Percentiles rank a stretch among this genome's conserved stretches.
phyloP scores from a whole-genome alignment of 2,329 filamentous ascomycete species.

The Sclerotinia borealis region DNA sequence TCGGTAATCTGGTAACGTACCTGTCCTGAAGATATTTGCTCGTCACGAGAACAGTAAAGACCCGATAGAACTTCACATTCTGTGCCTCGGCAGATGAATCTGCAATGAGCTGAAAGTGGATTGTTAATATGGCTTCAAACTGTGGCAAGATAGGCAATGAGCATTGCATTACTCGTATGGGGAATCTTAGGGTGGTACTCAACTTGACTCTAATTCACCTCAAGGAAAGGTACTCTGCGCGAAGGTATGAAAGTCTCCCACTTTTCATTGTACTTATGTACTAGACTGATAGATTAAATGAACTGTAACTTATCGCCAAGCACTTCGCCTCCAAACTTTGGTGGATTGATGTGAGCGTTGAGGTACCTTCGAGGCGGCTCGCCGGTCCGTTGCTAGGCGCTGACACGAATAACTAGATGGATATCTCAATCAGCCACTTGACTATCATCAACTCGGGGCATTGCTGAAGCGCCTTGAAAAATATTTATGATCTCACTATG shows the following conservation, averaged over 20 bases:
- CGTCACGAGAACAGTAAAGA: not conserved
- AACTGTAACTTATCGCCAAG: not conserved
- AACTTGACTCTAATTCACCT: not conserved
- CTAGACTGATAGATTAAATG: not conserved
- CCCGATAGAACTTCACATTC: not conserved
- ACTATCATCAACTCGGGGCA: not conserved
- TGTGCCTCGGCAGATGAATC: not conserved
- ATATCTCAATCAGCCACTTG: not conserved
- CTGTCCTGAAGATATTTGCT: not conserved
- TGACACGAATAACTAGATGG: not conserved
- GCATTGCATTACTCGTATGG: not conserved
- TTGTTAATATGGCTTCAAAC: not conserved
- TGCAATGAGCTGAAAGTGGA: not conserved
- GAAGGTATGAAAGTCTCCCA: not conserved
- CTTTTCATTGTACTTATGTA: not conserved
- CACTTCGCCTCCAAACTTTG: not conserved
- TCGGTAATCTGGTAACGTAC: too few relatives aligned
- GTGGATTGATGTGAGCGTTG: not conserved
- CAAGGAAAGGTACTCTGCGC: not conserved
- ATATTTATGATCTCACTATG: not conserved
- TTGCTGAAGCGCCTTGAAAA: not conserved
- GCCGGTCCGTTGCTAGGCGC: conserved; percentile 1
- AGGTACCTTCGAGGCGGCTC: not conserved
- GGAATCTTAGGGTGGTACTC: not conserved
- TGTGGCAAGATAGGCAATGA: not conserved